A percentile compares a stretch with the other conserved stretches of the same genome.
Evolutionary conservation across 495 filamentous ascomycete species (phyloP).

Genomic region (Evansstolkia leycettana): DNA sequence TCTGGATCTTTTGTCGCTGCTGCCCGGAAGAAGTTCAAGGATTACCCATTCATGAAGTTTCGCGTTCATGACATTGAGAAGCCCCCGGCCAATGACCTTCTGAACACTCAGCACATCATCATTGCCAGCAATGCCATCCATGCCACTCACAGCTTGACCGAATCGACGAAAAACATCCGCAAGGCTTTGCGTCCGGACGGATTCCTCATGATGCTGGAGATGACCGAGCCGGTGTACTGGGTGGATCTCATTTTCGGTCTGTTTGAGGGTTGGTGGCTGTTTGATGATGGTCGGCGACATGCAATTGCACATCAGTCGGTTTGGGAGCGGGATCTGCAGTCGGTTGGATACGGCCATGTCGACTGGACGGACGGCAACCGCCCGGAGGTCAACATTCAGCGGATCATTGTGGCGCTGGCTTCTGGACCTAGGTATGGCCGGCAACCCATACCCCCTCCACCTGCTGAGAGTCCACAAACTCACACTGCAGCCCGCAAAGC

Average conservation of each 20-base stretch:
- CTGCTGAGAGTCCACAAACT: neutral
- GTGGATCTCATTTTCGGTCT: conserved; percentile 39
- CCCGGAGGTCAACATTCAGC: conserved; percentile 27
- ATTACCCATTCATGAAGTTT: conserved; percentile 35
- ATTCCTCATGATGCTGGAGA: conserved; percentile 28
- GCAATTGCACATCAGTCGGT: conserved; percentile 18
- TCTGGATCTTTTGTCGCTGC: conserved; percentile 29
- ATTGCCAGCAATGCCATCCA: conserved; percentile 38
- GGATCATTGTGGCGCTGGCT: conserved; percentile 34
- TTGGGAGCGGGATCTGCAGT: conserved; percentile 29
- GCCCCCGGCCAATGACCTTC: conserved; percentile 17
- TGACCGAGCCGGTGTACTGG: conserved; percentile 25
- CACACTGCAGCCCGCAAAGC: conserved; percentile 12
- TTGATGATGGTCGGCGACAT: conserved; percentile 36
- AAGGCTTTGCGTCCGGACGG: conserved; percentile 24
- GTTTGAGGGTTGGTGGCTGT: conserved; percentile 43
- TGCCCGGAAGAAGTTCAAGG: conserved; percentile 21
- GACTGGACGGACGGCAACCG: conserved; percentile 35
- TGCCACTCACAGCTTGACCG: conserved; percentile 27
- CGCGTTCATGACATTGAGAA: conserved; percentile 34
- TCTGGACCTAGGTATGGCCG: conserved; percentile 16
- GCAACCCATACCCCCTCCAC: neutral
- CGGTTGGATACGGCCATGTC: conserved; percentile 17
- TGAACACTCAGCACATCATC: conserved; percentile 29
- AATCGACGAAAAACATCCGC: conserved; percentile 18